Conservation (phyloP, 2,329 filamentous ascomycete species). For the Colletotrichum sp. region DNA sequence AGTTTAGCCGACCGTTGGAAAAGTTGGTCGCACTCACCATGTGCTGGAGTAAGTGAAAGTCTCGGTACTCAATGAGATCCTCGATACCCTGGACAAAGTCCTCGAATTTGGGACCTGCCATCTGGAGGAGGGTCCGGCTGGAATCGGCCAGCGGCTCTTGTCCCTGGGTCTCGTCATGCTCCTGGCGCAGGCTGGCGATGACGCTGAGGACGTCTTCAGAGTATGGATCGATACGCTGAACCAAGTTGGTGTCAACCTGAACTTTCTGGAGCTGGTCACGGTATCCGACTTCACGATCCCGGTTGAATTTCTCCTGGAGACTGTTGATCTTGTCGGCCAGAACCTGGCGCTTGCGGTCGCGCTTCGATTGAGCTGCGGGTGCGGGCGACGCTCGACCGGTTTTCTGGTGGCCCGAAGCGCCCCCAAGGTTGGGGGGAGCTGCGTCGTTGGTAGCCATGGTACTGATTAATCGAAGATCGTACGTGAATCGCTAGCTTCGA, state of each 20-base stretch:
- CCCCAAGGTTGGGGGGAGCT: conserved; percentile 32
- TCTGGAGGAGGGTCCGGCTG: conserved; percentile 66
- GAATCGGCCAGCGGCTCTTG: conserved; percentile 42
- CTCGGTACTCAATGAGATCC: conserved; percentile 84
- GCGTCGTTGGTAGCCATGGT: conserved; percentile 45
- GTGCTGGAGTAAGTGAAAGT: conserved; percentile 81
- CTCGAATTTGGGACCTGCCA: conserved; percentile 84
- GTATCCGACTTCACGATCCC: conserved; percentile 84
- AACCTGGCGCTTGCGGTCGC: conserved; percentile 86
- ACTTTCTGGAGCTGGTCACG: conserved; percentile 88
- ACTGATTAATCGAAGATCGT: not conserved
- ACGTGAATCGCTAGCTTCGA: not conserved
- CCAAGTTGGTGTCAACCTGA: conserved; percentile 88
- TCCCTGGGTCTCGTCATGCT: conserved; percentile 53
- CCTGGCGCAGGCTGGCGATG: conserved; percentile 66
- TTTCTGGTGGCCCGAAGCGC: conserved; percentile 23
- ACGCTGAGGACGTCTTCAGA: conserved; percentile 74
- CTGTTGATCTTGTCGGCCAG: conserved; percentile 80
- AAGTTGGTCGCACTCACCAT: conserved; percentile 63
- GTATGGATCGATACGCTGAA: conserved; percentile 86
- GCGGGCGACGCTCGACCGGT: conserved; percentile 39
- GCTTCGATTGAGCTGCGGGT: conserved; percentile 71
- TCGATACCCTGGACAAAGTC: conserved; percentile 88
- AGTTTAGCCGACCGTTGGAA: not conserved
- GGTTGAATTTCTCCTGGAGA: conserved; percentile 78